Conservation (phyloP, 1,139 yeast genomes). For the Suhomyces kunorum region DNA sequence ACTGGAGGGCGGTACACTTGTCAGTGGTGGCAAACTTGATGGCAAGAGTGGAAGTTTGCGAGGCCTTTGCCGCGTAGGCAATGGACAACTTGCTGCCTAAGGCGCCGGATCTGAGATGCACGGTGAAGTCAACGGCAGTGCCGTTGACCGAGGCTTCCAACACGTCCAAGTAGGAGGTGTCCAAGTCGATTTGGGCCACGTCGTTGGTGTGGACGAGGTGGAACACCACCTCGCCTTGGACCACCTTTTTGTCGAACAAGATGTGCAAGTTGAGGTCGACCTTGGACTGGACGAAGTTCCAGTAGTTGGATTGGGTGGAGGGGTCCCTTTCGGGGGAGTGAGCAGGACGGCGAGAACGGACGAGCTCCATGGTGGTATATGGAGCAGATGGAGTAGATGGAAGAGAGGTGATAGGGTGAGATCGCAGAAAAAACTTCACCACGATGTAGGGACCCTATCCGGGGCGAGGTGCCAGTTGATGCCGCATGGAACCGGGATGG, state of each 20-base stretch:
- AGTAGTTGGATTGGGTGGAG: constrained; percentile 75
- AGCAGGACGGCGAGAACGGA: constrained; percentile 35
- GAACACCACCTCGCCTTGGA: constrained; percentile 59
- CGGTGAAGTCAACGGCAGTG: constrained; percentile 29
- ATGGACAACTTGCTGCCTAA: constrained; percentile 66
- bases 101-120: constrained; percentile 56
- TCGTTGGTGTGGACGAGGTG: constrained; percentile 33
- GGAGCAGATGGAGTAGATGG: not conserved
- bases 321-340: constrained; percentile 65
- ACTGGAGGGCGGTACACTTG: constrained; percentile 82
- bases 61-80: constrained; percentile 13
- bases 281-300: constrained; percentile 48
- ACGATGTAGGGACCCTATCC: too few relatives aligned
- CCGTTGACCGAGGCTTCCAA: constrained; percentile 50
- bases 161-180: constrained; percentile 65
- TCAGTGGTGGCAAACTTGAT: constrained; percentile 67
- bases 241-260: constrained; percentile 52
- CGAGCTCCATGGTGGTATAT: constrained; percentile 16
- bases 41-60: constrained; percentile 32
- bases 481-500: not conserved
- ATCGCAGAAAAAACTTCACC: constrained; percentile 2
- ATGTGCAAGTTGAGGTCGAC: constrained; percentile 58
- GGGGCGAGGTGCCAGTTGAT: not conserved
- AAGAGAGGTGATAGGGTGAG: not conserved
- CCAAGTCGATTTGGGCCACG: constrained; percentile 51